Conservation (phyloP, 306 rosid genomes). For the Sophora flavescens region DNA sequence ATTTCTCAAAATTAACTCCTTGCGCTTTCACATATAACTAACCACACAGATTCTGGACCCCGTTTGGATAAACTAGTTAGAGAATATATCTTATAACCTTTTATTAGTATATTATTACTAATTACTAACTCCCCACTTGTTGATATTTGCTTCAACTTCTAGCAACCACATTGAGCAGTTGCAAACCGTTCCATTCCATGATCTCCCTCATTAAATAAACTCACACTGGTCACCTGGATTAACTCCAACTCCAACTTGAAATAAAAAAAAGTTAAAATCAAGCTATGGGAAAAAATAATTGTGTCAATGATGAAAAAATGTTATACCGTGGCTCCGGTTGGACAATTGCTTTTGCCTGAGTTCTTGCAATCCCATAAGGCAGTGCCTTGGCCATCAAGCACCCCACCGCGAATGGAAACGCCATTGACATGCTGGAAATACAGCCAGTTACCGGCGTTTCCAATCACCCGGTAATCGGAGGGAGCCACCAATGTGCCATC, state of each 20-base stretch:
- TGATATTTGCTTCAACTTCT: slow-evolving; percentile 8
- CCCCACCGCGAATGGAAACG: slow-evolving; percentile 59
- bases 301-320: background rate
- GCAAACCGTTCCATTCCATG: slow-evolving; percentile 39
- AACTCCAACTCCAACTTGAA: background rate
- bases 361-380: slow-evolving; percentile 63
- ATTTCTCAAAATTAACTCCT: too few species aligned
- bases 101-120: background rate
- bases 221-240: background rate
- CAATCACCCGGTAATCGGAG: slow-evolving; percentile 43
- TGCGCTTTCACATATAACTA: background rate
- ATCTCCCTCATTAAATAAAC: slow-evolving; percentile 4
- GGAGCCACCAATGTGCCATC: slow-evolving; percentile 64
- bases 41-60: slow-evolving; percentile 21
- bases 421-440: slow-evolving; percentile 48
- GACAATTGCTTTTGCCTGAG: slow-evolving; percentile 48
- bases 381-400: slow-evolving; percentile 62
- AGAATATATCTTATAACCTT: background rate
- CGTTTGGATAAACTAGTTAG: background rate
- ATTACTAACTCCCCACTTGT: background rate
- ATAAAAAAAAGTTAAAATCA: background rate
- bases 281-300: background rate
- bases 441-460: slow-evolving; percentile 49
- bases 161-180: slow-evolving; percentile 33
- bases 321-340: slow-evolving; percentile 58